Evolutionary conservation across 2,329 filamentous ascomycete genomes (phyloP).

Genomic region (Coleophoma cylindrospora): DNA sequence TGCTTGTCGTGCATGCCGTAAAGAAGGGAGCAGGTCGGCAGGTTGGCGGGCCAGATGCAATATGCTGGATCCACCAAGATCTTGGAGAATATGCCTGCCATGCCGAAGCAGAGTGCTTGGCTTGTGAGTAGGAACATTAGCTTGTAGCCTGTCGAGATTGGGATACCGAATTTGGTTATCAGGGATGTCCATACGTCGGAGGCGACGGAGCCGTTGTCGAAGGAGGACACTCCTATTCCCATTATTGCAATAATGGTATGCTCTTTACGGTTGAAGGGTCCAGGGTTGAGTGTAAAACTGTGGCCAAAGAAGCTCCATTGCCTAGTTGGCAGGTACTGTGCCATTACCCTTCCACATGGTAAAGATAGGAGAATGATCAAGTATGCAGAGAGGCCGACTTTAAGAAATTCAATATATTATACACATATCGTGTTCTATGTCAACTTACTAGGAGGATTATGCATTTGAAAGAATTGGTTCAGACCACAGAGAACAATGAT

Average conservation of each 20-base stretch:
- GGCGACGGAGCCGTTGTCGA: conserved; percentile 39
- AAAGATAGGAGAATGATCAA: conserved; percentile 4
- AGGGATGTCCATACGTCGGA: conserved; percentile 70
- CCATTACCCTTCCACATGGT: conserved; percentile 48
- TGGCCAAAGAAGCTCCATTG: conserved; percentile 63
- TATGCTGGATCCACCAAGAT: background rate
- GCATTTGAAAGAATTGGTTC: conserved; percentile 4
- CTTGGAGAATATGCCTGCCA: background rate
- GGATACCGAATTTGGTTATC: conserved; percentile 68
- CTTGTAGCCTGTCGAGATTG: conserved; percentile 56
- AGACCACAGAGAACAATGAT: conserved; percentile 3
- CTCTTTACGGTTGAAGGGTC: conserved; percentile 3
- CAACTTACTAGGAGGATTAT: conserved; percentile 1
- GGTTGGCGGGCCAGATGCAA: conserved; percentile 4
- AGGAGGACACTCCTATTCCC: background rate
- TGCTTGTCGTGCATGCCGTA: conserved; percentile 52
- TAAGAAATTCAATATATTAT: conserved; percentile 4
- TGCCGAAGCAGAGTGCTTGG: conserved; percentile 41
- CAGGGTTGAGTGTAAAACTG: conserved; percentile 46
- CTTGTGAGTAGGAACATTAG: conserved; percentile 53
- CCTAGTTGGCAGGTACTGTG: conserved; percentile 1
- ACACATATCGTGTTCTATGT: background rate
- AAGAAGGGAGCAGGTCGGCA: conserved; percentile 2
- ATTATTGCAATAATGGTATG: conserved; percentile 43
- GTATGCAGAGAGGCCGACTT: conserved; percentile 2